Conservation (phyloP, 306 rosid species). For the Luffa aegyptiaca region DNA sequence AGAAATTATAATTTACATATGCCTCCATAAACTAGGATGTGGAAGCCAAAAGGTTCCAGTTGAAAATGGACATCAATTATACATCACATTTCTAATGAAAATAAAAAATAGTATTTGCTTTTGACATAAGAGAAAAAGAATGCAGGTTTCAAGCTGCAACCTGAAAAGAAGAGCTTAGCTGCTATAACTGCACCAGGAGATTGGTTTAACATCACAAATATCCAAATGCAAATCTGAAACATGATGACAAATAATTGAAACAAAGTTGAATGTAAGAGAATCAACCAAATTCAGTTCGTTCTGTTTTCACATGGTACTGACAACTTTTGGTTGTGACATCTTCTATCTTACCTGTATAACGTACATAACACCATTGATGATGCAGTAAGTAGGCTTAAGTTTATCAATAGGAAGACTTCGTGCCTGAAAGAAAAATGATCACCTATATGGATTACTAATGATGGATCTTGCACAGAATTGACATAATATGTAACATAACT, state of each 20-base stretch:
- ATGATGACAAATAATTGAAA: conserved; percentile 11
- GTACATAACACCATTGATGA: conserved; percentile 49
- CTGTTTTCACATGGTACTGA: neutral
- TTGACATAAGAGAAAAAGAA: neutral
- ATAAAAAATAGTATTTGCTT: neutral
- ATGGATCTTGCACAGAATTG: neutral
- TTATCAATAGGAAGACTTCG: conserved; percentile 53
- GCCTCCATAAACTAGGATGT: neutral
- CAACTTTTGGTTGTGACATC: neutral
- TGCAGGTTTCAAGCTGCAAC: conserved; percentile 19
- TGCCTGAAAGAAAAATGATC: conserved; percentile 38
- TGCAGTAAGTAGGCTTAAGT: conserved; percentile 56
- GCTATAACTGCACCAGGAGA: conserved; percentile 29
- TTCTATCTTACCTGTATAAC: conserved; percentile 37
- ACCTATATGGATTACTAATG: conserved; percentile 9
- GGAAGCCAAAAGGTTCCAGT: neutral
- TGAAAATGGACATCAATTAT: neutral
- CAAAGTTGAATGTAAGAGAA: neutral
- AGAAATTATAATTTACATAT: conserved; percentile 10
- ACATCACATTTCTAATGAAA: neutral
- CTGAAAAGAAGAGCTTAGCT: conserved; percentile 63
- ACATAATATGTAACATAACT: neutral
- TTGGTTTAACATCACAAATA: conserved; percentile 30
- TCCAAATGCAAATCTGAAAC: conserved; percentile 58
- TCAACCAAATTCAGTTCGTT: neutral